Evolutionary conservation across 257 asterid species (phyloP), one percentile per base, ranked within the genome.

Genomic region (Paulownia fortunei): DNA sequence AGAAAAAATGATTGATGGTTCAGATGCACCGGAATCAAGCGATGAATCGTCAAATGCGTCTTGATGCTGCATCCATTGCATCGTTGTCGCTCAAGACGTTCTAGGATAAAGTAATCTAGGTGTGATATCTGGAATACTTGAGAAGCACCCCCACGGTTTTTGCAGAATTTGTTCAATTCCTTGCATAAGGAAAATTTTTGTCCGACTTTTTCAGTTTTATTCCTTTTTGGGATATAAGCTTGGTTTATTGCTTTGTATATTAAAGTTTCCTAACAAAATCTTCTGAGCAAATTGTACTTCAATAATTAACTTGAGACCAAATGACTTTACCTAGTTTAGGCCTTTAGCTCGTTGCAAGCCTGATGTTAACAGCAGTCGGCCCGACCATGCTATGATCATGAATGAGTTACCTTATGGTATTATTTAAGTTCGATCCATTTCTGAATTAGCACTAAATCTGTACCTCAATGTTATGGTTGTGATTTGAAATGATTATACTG

Each of bases 1-100:
- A 44, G 98, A 92, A 79, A 92, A 92, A 87, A 90, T 93, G 99
- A 83, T 90, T 63, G 91, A 84, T 60, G 85, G 79, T 39, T 87
- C 98, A 18, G 95, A 91, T 36, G 73, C 78, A 56, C 87, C 85
- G 65, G 84, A 77, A 54, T 78, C 84, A 1, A 73, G 37, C 2
- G 81, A 82, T 46, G 88, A 80, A 77, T 61, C 85, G 24, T 76
- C 88, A 78, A 55, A 66, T 44, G 76, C 76, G 2, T 73, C 93
- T 72, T 85, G 86, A 87, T 79, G 76, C 56, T 67, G 42, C 47
- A 4, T 74, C 79, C 16, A n/a, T 15, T 56, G 46, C 34, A 21
- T 37, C 58, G 24, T 36, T 54, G 52, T 73, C 12, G 69, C 39
- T 69, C 11, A 8, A 54, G 19, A 41, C 58, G n/a, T 61, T 15